Evolutionary conservation across 2,329 filamentous ascomycete species (phyloP), one percentile per base, ranked within the genome.

Genomic region (Cryphonectria carpinicola): DNA sequence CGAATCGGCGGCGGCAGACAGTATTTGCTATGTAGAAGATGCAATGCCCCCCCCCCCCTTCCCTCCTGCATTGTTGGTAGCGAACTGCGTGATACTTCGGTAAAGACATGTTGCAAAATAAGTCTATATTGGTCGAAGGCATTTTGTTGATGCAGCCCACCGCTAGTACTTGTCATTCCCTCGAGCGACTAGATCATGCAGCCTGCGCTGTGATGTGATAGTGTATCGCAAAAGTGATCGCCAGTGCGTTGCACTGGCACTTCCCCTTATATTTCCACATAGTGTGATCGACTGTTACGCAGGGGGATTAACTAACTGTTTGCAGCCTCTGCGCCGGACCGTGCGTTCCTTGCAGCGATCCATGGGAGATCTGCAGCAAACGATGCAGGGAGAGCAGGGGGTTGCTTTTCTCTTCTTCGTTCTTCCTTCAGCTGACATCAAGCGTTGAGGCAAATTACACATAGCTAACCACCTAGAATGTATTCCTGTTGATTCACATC

Each of bases 191-290:
- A 17, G 19, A 58, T 3, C 11, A 58, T 58, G 54, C 54, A 32
- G 13, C 28, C 54, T 58, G 54, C 32, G 54, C 54, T 58, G 54
- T 58, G 54, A 58, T 58, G 54, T 58, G 54, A 58, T 58, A 58
- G 54, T 58, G 14, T 58, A n/a, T n/a, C n/a, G n/a, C n/a, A n/a
- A n/a, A n/a, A n/a, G n/a, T n/a, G n/a, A n/a, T n/a, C n/a, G n/a
- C n/a, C n/a, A n/a, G n/a, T n/a, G n/a, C n/a, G n/a, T n/a, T n/a
- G n/a, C n/a, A n/a, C n/a, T n/a, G n/a, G n/a, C n/a, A n/a, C n/a
- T n/a, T n/a, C n/a, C n/a, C n/a, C n/a, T n/a, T n/a, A n/a, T n/a
- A n/a, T n/a, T n/a, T n/a, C n/a, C n/a, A n/a, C n/a, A 58, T 58
- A 58, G 54, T 58, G 14, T 58, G 54, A 58, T 58, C 54, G 54